Base-by-base conservation (phyloP, 495 filamentous ascomycete species). In the Penicillium malachiteum region DNA sequence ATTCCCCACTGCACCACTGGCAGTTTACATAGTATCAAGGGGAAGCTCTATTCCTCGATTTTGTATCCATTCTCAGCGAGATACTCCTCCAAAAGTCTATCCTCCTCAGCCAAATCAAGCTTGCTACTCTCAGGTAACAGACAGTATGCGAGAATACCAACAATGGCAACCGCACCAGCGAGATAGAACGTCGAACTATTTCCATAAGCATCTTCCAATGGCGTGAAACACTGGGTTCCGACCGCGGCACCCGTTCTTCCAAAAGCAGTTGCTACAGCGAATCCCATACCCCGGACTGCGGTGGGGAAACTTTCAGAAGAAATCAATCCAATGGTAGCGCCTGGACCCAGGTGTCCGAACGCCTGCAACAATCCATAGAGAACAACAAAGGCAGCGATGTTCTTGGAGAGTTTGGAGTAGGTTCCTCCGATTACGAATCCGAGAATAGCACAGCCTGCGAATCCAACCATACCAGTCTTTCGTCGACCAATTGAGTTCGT, bases 291-390 rank as follows among this genome's bases (percentile, higher is more conserved):
- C 4, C 71, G 61, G 61, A 74, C 66, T 4, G 67, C 68, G 0
- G 71, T 74, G 10, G 71, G 68, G 43, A 71, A 72, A n/a, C 54
- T 46, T 40, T 74, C 71, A 2, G 66, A 54, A 7, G 66, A 69
- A 18, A 72, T 71, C 5, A 74, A 40, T 0, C 69, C 69, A 45
- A 74, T 72, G 0, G 68, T 72, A 3, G 68, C 66, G 0, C 69
- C 71, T 1, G 71, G 71, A 0, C 71, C 71, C 63, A 74, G 59
- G n/a, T 74, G 68, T 0, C 71, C 71, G 17, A 67, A 71, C 2
- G 64, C 67, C 47, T 72, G 70, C 16, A 72, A 48, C 5, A 74
- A 52, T 7, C 69, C 69, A 43, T 74, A 74, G 8, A 74, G 52
- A 0, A 74, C 71, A 12, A 74, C 68, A 51, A 74, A 74, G 0